These are phyloP conservation scores for Biscutella laevigata DNA, from an alignment of 441 rosid genomes.

Conservation along the genomic window DNA sequence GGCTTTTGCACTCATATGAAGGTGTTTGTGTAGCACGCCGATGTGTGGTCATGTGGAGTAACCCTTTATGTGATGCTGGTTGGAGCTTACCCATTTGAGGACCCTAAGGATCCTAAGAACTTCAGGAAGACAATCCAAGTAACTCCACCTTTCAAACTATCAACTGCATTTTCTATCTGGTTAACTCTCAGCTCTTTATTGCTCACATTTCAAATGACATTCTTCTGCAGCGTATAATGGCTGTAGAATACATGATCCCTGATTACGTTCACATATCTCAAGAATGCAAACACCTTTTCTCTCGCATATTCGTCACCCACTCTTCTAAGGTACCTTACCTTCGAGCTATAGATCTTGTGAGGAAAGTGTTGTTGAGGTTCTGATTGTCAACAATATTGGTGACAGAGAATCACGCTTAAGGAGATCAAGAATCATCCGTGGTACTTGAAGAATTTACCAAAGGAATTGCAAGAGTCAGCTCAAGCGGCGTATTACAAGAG, in stretches of 20 bases:
- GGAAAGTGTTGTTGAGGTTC: not conserved
- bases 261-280: conserved; percentile 83
- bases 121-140: conserved; percentile 94
- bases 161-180: not conserved
- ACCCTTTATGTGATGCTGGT: conserved; percentile 93
- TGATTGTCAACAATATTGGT: not conserved
- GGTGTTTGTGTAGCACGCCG: conserved; percentile 56
- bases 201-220: not conserved
- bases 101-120: conserved; percentile 79
- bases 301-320: conserved; percentile 76
- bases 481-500: conserved; percentile 66
- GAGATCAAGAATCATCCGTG: conserved; percentile 88
- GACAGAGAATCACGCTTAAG: conserved; percentile 62
- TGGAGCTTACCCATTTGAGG: conserved; percentile 97
- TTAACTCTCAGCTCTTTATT: not conserved
- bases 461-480: conserved; percentile 65
- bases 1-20: not conserved
- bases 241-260: conserved; percentile 76
- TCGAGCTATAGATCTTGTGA: not conserved
- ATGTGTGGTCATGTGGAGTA: conserved; percentile 99
- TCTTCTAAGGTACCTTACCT: conserved; percentile 44
- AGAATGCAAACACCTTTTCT: conserved; percentile 73
- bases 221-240: conserved; percentile 66
- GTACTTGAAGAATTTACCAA: conserved; percentile 87
- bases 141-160: conserved; percentile 1